phyloP scores from a whole-genome alignment of 306 rosid species.

The Cotoneaster glaucophyllus region DNA sequence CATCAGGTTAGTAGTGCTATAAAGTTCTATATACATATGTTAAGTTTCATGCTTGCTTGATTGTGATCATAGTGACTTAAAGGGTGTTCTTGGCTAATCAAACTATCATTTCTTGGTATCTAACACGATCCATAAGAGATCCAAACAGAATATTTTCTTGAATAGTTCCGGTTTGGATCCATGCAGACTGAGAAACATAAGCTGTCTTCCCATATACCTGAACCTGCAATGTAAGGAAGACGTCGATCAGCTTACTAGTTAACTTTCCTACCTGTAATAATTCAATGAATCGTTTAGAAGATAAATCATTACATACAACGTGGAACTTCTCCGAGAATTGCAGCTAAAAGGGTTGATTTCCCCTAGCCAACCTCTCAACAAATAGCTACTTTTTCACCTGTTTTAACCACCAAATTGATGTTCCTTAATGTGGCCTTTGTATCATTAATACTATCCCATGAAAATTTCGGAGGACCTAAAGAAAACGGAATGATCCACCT shows the following conservation, averaged over 20 bases:
- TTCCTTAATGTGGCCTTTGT: constrained; percentile 6
- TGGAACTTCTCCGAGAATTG: constrained; percentile 24
- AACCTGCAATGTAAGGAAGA: constrained; percentile 22
- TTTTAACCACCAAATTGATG: constrained; percentile 6
- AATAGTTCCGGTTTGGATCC: constrained; percentile 55
- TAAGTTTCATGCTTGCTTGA: too few species aligned
- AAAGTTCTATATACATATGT: too few species aligned
- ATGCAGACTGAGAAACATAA: constrained; percentile 57
- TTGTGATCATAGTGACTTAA: too few species aligned
- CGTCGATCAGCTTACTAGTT: background rate
- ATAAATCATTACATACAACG: constrained; percentile 1
- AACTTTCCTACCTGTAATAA: background rate
- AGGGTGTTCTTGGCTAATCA: too few species aligned
- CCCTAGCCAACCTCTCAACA: constrained; percentile 33
- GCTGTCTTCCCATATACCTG: constrained; percentile 40
- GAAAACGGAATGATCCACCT: constrained; percentile 6
- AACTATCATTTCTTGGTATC: too few species aligned
- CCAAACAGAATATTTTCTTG: constrained; percentile 49
- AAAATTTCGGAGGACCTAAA: constrained; percentile 15
- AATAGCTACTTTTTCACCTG: constrained; percentile 23
- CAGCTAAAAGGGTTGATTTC: constrained; percentile 28
- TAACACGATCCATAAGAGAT: constrained; percentile 30
- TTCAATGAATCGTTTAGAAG: background rate
- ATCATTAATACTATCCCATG: constrained; percentile 16
- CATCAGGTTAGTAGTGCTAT: too few species aligned